Base-by-base conservation (phyloP, 306 rosid species). In the Lathyrus aphaca region DNA sequence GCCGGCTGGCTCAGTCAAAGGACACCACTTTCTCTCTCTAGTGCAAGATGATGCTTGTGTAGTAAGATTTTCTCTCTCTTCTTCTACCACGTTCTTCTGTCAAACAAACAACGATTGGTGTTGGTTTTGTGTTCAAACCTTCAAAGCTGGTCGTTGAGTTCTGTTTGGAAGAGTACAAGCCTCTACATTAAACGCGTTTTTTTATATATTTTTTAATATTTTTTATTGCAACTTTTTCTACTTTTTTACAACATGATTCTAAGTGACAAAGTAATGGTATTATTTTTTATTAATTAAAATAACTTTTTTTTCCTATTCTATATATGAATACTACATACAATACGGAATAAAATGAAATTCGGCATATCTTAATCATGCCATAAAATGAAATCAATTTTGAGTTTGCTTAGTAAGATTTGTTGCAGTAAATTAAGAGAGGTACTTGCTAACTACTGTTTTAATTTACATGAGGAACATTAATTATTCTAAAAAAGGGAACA, bases 1-100 rank as follows among this genome's bases (percentile, higher is more conserved):
- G 92, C 91, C 95, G 96, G 89, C 95, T 49, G 32, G 71, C 82
- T 70, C 78, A 77, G 92, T 90, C 97, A 87, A 90, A 82, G 84
- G 77, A 75, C 57, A 55, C 66, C 74, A 61, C 85, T 69, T 17
- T 55, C 58, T 69, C 66, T 74, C 46, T 65, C 25, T 13, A 65
- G 57, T 51, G 76, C 51, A 57, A 10, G 10, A 35, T 49, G 13
- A 49, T 45, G 63, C 38, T 61, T 73, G 63, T 27, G 19, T 0
- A 58, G 60, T 57, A 64, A 72, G 75, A 45, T 40, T 67, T 23
- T 64, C 71, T 64, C 62, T 63, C 61, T 51, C 67, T 56, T 56
- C 63, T 32, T 50, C 72, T 40, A 70, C 62, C 79, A 43, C 53
- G 51, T 75, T 76, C 56, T 65, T 69, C 70, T 65, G 80, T 51